Evolutionary conservation across 768 basidiomycete species (phyloP).

Genomic region (Boletus rubropictus): DNA sequence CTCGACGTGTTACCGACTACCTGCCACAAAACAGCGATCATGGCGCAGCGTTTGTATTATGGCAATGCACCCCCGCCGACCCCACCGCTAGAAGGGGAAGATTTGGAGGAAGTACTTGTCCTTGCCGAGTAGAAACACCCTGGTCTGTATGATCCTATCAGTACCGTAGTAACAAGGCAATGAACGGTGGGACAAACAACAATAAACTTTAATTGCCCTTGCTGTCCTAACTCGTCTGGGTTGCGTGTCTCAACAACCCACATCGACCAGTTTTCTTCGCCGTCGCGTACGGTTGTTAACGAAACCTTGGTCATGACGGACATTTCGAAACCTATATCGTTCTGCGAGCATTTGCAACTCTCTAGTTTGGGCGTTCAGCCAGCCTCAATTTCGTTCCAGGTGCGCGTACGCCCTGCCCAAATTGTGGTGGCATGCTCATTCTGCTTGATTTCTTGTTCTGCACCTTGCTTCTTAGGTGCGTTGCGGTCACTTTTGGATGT

Average conservation of each 20-base stretch:
- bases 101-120: constrained; percentile 69
- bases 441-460: background rate
- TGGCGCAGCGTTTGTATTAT: constrained; percentile 68
- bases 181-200: constrained; percentile 27
- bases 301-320: constrained; percentile 26
- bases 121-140: constrained; percentile 44
- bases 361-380: constrained; percentile 95
- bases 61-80: constrained; percentile 61
- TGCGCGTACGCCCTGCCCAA: constrained; percentile 38
- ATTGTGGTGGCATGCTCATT: constrained; percentile 14
- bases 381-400: constrained; percentile 95
- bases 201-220: constrained; percentile 26
- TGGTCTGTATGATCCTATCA: background rate
- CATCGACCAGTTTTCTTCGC: constrained; percentile 14
- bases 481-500: background rate
- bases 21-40: constrained; percentile 47
- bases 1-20: constrained; percentile 7
- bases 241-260: constrained; percentile 21
- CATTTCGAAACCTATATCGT: constrained; percentile 68
- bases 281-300: constrained; percentile 13
- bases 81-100: constrained; percentile 45
- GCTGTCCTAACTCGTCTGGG: constrained; percentile 5
- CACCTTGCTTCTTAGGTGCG: constrained; percentile 19
- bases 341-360: constrained; percentile 89
- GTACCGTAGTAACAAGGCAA: background rate